Conservation (phyloP, 2,329 filamentous ascomycete genomes). For the Elsinoe perseae region DNA sequence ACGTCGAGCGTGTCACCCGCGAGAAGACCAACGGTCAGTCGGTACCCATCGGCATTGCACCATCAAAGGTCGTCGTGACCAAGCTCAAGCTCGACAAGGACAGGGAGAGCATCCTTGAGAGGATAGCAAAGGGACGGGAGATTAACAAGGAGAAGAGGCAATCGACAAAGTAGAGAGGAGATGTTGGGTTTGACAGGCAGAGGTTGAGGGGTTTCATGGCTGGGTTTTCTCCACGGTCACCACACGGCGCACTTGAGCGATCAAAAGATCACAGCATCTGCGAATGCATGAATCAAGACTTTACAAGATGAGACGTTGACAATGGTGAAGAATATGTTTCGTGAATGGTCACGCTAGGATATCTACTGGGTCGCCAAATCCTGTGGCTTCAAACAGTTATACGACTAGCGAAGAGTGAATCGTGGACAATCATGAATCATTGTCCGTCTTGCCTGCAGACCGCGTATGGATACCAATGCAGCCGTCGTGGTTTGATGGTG, state of each 20-base stretch:
- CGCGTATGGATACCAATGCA: conserved; percentile 57
- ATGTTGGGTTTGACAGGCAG: not conserved
- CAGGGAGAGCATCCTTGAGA: conserved; percentile 78
- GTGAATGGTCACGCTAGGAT: conserved; percentile 56
- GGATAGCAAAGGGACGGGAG: conserved; percentile 74
- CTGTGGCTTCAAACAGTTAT: conserved; percentile 77
- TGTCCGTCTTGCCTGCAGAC: conserved; percentile 68
- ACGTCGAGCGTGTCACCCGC: conserved; percentile 92
- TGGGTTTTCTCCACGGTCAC: conserved; percentile 16
- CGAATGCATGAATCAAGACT: conserved; percentile 16
- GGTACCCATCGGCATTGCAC: conserved; percentile 88
- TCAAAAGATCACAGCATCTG: conserved; percentile 17
- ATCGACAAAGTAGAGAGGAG: conserved; percentile 29
- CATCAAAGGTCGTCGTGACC: conserved; percentile 95
- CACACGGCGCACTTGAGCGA: conserved; percentile 15
- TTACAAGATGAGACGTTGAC: conserved; percentile 2
- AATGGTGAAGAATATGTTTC: conserved; percentile 20
- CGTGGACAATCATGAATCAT: conserved; percentile 38
- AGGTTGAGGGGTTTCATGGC: conserved; percentile 13
- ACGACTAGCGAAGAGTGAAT: conserved; percentile 82
- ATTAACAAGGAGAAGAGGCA: conserved; percentile 58
- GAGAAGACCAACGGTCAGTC: conserved; percentile 97
- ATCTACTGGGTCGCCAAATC: conserved; percentile 75
- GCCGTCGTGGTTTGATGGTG: conserved; percentile 72
- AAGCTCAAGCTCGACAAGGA: conserved; percentile 99